Evolutionary conservation across 441 rosid species (phyloP).

Genomic region (Pelargonium fulgidum): DNA sequence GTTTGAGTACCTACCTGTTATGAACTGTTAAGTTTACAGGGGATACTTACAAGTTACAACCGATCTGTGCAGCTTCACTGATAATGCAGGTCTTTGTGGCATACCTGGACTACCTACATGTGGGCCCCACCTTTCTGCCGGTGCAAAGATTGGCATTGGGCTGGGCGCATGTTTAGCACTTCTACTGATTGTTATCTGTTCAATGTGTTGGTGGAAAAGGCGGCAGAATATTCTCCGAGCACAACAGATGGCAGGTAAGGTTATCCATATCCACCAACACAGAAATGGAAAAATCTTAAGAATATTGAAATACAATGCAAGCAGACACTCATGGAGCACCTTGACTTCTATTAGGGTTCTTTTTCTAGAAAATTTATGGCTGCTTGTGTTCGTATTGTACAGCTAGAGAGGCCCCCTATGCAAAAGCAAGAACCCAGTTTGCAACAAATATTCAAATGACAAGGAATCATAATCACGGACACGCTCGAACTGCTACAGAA

Average conservation of each 20-base stretch:
- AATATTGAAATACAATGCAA: neutral
- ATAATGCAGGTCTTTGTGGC: slow-evolving; percentile 89
- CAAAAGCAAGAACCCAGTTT: slow-evolving; percentile 20
- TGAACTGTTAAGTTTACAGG: neutral
- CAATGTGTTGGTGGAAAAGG: slow-evolving; percentile 78
- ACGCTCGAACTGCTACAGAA: slow-evolving; percentile 16
- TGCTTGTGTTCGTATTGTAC: slow-evolving; percentile 18
- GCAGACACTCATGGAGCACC: neutral
- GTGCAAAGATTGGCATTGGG: slow-evolving; percentile 75
- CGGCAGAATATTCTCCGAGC: slow-evolving; percentile 81
- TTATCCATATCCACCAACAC: slow-evolving; percentile 4
- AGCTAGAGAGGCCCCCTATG: slow-evolving; percentile 97
- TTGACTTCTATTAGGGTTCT: slow-evolving; percentile 7
- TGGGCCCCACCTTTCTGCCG: slow-evolving; percentile 65
- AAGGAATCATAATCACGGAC: slow-evolving; percentile 13
- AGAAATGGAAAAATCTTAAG: neutral
- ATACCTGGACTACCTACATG: slow-evolving; percentile 86
- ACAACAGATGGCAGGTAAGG: slow-evolving; percentile 71
- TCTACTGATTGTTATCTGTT: slow-evolving; percentile 49
- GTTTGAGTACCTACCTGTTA: neutral
- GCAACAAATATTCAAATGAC: slow-evolving; percentile 15
- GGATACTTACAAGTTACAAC: slow-evolving; percentile 15
- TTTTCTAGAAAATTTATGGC: slow-evolving; percentile 11
- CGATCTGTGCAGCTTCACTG: slow-evolving; percentile 66
- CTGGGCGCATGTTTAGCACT: slow-evolving; percentile 50